Conservation (phyloP, 345 rosid genomes). For the Bruguiera gymnorhiza region DNA sequence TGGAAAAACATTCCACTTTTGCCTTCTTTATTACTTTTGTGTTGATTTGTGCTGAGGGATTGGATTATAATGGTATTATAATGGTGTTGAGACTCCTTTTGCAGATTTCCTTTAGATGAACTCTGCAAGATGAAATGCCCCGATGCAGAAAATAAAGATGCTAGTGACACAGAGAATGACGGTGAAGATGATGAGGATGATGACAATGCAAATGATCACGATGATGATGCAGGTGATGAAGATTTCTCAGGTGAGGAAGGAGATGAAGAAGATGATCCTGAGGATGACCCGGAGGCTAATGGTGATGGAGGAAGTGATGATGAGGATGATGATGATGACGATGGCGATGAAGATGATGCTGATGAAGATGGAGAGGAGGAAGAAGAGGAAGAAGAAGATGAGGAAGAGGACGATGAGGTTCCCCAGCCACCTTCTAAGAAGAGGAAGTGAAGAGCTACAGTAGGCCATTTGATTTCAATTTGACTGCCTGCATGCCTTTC, state of each 20-base stretch:
- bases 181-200: conserved; percentile 42
- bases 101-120: conserved; percentile 43
- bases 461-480: not conserved
- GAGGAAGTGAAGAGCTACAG: conserved; percentile 46
- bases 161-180: conserved; percentile 46
- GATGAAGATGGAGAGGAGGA: conserved; percentile 33
- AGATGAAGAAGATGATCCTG: conserved; percentile 48
- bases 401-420: conserved; percentile 45
- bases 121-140: conserved; percentile 30
- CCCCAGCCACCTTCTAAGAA: conserved; percentile 62
- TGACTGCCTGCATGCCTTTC: not conserved
- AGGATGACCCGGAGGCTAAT: conserved; percentile 56
- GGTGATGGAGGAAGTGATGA: conserved; percentile 54
- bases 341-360: conserved; percentile 32
- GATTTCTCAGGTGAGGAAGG: conserved; percentile 58
- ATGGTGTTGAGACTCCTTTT: conserved; percentile 9
- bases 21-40: not conserved
- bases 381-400: conserved; percentile 33
- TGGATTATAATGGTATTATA: not conserved
- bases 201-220: conserved; percentile 31
- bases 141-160: conserved; percentile 53
- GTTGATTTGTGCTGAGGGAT: not conserved
- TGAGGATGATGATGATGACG: conserved; percentile 41
- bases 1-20: conserved; percentile 2
- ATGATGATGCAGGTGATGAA: conserved; percentile 44